Evolutionary conservation across 2,329 filamentous ascomycete genomes (phyloP).

Genomic region (Exophiala phaeomuriformis): DNA sequence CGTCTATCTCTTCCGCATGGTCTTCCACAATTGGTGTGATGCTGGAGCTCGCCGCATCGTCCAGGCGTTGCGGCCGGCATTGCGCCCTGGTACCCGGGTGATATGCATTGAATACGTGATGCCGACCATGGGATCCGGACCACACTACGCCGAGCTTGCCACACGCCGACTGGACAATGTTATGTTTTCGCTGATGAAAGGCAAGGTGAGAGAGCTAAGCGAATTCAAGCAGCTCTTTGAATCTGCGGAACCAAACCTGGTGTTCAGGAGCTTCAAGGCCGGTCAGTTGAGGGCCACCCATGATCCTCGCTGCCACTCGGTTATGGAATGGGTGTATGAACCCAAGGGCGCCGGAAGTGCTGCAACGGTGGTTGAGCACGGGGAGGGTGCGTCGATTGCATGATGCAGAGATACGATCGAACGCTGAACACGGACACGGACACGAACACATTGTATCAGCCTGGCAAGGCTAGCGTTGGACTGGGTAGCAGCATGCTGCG

Average conservation of each 20-base stretch:
- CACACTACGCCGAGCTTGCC: slow-evolving; percentile 6
- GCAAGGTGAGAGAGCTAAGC: slow-evolving; percentile 5
- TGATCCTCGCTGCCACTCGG: slow-evolving; percentile 10
- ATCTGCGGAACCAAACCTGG: slow-evolving; percentile 4
- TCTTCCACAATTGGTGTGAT: slow-evolving; percentile 57
- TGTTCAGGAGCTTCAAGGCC: slow-evolving; percentile 8
- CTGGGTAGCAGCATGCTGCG: too few species aligned
- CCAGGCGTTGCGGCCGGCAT: slow-evolving; percentile 18
- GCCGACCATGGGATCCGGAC: slow-evolving; percentile 5
- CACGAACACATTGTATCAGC: too few species aligned
- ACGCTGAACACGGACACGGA: neutral
- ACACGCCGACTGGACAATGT: slow-evolving; percentile 10
- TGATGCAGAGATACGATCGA: neutral
- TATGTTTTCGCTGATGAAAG: slow-evolving; percentile 14
- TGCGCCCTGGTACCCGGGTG: slow-evolving; percentile 4
- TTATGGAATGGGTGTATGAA: slow-evolving; percentile 10
- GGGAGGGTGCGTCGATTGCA: neutral
- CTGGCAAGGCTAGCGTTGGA: too few species aligned
- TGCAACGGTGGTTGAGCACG: neutral
- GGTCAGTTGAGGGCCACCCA: slow-evolving; percentile 12
- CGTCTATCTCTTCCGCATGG: slow-evolving; percentile 55
- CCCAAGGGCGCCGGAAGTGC: neutral
- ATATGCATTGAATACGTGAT: slow-evolving; percentile 13
- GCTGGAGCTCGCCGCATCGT: slow-evolving; percentile 46
- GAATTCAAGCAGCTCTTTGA: slow-evolving; percentile 9